These are phyloP conservation scores for Diaporthe humulicola DNA, from an alignment of 2,329 filamentous ascomycete species.

Conservation along the genomic window DNA sequence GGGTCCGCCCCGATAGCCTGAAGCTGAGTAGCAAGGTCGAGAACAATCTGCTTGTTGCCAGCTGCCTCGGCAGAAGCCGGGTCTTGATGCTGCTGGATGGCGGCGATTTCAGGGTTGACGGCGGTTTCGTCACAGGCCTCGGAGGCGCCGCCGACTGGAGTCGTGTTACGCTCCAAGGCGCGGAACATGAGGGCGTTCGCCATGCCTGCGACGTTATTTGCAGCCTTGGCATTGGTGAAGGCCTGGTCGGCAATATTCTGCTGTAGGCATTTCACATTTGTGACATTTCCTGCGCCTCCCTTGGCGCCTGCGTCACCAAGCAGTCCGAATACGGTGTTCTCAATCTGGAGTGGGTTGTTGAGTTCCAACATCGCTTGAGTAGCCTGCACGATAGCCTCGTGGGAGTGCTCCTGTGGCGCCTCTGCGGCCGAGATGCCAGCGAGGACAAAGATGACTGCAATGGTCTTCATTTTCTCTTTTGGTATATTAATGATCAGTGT, in stretches of 20 bases:
- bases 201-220: slow-evolving; percentile 56
- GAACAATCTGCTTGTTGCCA: slow-evolving; percentile 56
- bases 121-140: slow-evolving; percentile 56
- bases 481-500: neutral
- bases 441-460: neutral
- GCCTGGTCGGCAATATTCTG: slow-evolving; percentile 57
- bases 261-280: slow-evolving; percentile 41
- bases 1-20: slow-evolving; percentile 57
- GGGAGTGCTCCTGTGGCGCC: slow-evolving; percentile 66
- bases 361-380: slow-evolving; percentile 54
- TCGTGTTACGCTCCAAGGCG: slow-evolving; percentile 59
- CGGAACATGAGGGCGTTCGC: slow-evolving; percentile 57
- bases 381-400: slow-evolving; percentile 58
- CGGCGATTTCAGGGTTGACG: slow-evolving; percentile 59
- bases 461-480: slow-evolving; percentile 7
- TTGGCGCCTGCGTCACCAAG: slow-evolving; percentile 56
- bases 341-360: slow-evolving; percentile 62
- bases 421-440: slow-evolving; percentile 46
- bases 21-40: slow-evolving; percentile 57
- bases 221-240: slow-evolving; percentile 60
- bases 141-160: slow-evolving; percentile 54
- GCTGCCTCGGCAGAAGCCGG: slow-evolving; percentile 55
- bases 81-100: slow-evolving; percentile 59
- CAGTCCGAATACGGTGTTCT: slow-evolving; percentile 61
- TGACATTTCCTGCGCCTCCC: slow-evolving; percentile 47